These are phyloP conservation scores for Rhodotorula graminis DNA, from an alignment of 768 basidiomycete species.

Conservation along the genomic window DNA sequence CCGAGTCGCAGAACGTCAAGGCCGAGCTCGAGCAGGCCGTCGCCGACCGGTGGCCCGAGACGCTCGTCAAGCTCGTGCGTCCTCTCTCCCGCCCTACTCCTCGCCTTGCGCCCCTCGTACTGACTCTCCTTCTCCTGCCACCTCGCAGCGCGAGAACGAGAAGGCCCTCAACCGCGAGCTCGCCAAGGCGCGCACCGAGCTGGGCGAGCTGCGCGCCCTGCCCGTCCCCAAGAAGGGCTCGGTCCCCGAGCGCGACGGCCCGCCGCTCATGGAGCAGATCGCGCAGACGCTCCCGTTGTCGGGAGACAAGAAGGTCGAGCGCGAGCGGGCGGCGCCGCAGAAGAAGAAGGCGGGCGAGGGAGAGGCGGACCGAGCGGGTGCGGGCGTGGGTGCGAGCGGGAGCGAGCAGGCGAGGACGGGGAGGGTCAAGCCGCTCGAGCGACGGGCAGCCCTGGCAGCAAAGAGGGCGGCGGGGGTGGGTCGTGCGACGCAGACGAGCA, in stretches of 20 bases:
- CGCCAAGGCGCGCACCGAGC: neutral
- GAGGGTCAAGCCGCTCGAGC: neutral
- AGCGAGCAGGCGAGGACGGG: no score
- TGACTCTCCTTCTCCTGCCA: neutral
- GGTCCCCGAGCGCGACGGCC: neutral
- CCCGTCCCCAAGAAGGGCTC: neutral
- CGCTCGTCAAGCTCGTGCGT: neutral
- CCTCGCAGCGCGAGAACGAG: neutral
- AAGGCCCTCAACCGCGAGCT: neutral
- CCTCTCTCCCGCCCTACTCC: neutral
- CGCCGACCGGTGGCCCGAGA: neutral
- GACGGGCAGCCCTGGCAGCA: no score
- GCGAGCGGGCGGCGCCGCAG: neutral
- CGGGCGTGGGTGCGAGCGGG: no score
- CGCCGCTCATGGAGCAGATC: neutral
- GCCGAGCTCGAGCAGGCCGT: neutral
- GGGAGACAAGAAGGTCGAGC: neutral
- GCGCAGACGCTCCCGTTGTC: neutral
- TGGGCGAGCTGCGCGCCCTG: neutral
- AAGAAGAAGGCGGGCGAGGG: neutral
- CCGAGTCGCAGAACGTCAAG: neutral
- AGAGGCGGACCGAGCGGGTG: neutral
- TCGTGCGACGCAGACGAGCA: no score
- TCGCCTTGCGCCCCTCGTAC: no score
- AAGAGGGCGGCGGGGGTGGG: no score